Conservation (phyloP, 1,284 basidiomycete genomes). For the Xerocomus amazonicus region DNA sequence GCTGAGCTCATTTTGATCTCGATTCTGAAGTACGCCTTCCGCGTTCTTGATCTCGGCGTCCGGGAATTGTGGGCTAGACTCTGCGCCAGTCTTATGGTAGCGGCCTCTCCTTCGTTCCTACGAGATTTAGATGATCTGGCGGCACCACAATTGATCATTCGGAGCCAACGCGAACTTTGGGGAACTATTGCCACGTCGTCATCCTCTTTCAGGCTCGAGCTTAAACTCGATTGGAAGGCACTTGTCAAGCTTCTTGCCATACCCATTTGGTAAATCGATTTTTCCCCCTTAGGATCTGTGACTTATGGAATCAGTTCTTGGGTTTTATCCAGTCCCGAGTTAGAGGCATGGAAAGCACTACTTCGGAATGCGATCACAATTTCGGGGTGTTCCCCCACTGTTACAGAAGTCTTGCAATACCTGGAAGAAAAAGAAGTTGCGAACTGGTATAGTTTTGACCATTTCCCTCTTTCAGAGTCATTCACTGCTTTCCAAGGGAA, state of each 20-base stretch:
- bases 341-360: constrained; percentile 37
- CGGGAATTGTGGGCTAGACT: constrained; percentile 43
- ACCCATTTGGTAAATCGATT: constrained; percentile 41
- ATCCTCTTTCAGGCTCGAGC: constrained; percentile 6
- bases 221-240: constrained; percentile 34
- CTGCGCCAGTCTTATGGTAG: constrained; percentile 41
- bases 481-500: constrained; percentile 19
- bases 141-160: constrained; percentile 17
- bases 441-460: constrained; percentile 20
- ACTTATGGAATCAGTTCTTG: constrained; percentile 36
- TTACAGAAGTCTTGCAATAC: constrained; percentile 24
- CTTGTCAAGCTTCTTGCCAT: constrained; percentile 42
- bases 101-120: constrained; percentile 27
- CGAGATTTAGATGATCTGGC: constrained; percentile 6
- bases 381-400: constrained; percentile 15
- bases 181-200: constrained; percentile 27
- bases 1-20: constrained; percentile 44
- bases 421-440: constrained; percentile 21
- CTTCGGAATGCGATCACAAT: constrained; percentile 29
- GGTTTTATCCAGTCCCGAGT: constrained; percentile 38
- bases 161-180: constrained; percentile 34
- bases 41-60: constrained; percentile 36
- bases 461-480: not conserved
- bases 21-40: constrained; percentile 40
- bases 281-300: constrained; percentile 1